Evolutionary conservation across 345 rosid genomes (phyloP).

Genomic region (Moricandia arvensis): DNA sequence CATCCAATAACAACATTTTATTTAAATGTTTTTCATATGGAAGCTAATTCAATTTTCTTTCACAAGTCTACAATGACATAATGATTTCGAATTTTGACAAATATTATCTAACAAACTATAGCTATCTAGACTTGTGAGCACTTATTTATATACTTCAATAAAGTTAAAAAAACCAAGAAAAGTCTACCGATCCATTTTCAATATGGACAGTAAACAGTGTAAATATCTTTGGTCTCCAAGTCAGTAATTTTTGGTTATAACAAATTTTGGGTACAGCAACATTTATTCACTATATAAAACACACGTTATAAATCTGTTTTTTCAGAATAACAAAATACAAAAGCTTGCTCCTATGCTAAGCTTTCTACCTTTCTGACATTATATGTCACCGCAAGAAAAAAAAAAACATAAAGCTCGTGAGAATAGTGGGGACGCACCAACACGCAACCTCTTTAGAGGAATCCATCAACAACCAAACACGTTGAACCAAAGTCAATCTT

Average conservation of each 20-base stretch:
- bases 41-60: not conserved
- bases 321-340: not conserved
- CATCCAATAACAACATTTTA: not conserved
- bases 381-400: not conserved
- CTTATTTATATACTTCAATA: not conserved
- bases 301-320: not conserved
- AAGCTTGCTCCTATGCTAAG: conserved; percentile 16
- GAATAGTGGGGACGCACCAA: conserved; percentile 25
- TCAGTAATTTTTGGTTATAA: too few species aligned
- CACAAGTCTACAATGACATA: not conserved
- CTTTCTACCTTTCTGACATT: conserved; percentile 7
- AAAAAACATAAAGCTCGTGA: not conserved
- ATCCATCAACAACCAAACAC: conserved; percentile 35
- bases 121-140: not conserved
- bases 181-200: not conserved
- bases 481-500: conserved; percentile 21
- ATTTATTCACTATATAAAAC: not conserved
- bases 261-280: not conserved
- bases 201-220: not conserved
- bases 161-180: not conserved
- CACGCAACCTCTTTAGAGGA: conserved; percentile 29
- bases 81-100: not conserved
- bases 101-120: not conserved
- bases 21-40: not conserved
- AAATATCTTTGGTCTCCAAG: not conserved